phyloP scores from a whole-genome alignment of 2,329 filamentous ascomycete species.

The Chaetomiaceae sp. region DNA sequence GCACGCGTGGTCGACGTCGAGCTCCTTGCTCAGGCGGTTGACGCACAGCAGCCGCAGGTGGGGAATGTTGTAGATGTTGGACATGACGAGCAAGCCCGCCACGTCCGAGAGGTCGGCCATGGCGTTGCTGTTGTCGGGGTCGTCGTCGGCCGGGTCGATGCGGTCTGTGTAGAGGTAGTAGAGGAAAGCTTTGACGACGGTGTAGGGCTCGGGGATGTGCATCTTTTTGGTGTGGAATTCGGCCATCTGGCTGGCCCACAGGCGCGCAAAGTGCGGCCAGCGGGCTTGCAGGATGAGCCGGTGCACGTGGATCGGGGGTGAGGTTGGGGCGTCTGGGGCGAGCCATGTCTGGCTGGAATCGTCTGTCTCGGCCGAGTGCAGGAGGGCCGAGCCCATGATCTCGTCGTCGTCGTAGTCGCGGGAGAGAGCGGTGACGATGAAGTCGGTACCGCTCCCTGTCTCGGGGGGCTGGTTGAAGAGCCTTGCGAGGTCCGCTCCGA shows the following conservation, averaged over 20 bases:
- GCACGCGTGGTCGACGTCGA: slow-evolving; percentile 92
- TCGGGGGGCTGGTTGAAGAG: slow-evolving; percentile 87
- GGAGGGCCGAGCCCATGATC: slow-evolving; percentile 47
- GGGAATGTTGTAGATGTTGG: slow-evolving; percentile 96
- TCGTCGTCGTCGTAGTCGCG: slow-evolving; percentile 71
- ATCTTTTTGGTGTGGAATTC: slow-evolving; percentile 97
- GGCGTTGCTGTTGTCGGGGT: slow-evolving; percentile 49
- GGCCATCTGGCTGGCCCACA: slow-evolving; percentile 92
- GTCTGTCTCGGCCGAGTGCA: slow-evolving; percentile 41
- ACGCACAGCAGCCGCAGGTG: slow-evolving; percentile 87
- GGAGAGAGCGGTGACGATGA: slow-evolving; percentile 82
- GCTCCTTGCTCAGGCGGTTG: slow-evolving; percentile 80
- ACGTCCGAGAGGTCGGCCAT: slow-evolving; percentile 79
- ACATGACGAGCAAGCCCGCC: slow-evolving; percentile 92
- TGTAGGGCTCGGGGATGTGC: slow-evolving; percentile 96
- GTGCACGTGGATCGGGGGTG: slow-evolving; percentile 87
- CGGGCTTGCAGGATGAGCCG: slow-evolving; percentile 89
- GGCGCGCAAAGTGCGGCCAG: slow-evolving; percentile 91
- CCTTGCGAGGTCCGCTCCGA: slow-evolving; percentile 79
- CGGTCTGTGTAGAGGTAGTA: slow-evolving; percentile 97
- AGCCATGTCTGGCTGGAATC: slow-evolving; percentile 52
- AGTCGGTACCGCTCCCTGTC: slow-evolving; percentile 81
- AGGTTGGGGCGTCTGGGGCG: slow-evolving; percentile 60
- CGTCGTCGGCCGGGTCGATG: slow-evolving; percentile 56
- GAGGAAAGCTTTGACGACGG: slow-evolving; percentile 88